Percentiles rank a stretch among this genome's conserved stretches.
These are phyloP conservation scores for Odontarrhena argentea DNA, from an alignment of 345 rosid species.

Conservation along the genomic window DNA sequence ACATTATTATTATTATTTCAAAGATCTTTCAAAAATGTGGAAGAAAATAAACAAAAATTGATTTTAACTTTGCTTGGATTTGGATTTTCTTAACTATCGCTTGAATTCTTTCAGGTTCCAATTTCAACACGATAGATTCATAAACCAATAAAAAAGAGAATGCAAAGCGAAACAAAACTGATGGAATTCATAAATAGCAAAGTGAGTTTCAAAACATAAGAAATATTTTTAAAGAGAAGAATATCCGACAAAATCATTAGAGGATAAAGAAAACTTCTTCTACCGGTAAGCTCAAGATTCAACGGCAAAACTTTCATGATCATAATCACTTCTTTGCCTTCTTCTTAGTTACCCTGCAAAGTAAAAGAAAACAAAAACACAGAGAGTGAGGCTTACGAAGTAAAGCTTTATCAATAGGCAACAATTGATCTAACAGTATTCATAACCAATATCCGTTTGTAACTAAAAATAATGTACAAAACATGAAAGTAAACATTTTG, in stretches of 20 bases:
- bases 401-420: not conserved
- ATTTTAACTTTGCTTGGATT: no score
- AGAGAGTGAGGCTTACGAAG: not conserved
- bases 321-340: conserved; percentile 47
- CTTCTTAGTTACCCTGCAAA: conserved; percentile 44
- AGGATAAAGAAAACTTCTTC: conserved; percentile 18
- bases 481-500: not conserved
- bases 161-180: conserved; percentile 14
- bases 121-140: not conserved
- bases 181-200: conserved; percentile 5
- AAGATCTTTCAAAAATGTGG: no score
- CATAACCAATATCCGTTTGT: no score
- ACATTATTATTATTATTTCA: no score
- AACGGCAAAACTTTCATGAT: not conserved
- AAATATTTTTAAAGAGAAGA: conserved; percentile 1
- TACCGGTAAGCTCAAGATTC: conserved; percentile 27
- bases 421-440: not conserved
- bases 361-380: not conserved
- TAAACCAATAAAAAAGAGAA: not conserved
- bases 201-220: conserved; percentile 10
- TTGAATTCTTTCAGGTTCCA: no score
- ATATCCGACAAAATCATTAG: conserved; percentile 16
- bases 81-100: no score
- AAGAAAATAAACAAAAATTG: no score
- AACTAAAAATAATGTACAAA: no score